Base-by-base conservation (phyloP, 2,329 filamentous ascomycete species). In the Pseudocercospora ulei region DNA sequence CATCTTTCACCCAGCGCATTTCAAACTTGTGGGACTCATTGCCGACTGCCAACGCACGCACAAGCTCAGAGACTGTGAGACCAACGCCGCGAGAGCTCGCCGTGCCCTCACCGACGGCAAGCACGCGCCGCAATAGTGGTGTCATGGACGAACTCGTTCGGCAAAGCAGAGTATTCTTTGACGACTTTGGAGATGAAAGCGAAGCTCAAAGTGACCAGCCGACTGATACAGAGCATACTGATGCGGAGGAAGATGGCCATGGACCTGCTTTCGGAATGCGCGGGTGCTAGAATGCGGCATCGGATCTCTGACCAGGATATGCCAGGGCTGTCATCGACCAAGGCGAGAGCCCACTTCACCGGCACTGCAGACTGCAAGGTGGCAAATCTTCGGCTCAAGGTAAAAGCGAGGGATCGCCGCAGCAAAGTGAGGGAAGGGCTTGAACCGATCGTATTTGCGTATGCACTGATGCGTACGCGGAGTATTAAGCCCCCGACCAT, bases 161-260 rank as follows among this genome's bases (percentile, higher is more conserved):
- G 35, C 67, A 69, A 48, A 66, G 62, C 36, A 54, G 62, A 9
- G 67, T 69, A 0, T 68, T 71, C 47, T 63, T 64, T 35, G 65
- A 68, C 43, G 65, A 68, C 43, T 50, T 50, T 3, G 61, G 59
- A 13, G 57, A 58, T 27, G 46, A 48, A 7, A 47, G 40, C 22
- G 44, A 47, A 16, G 35, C 20, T 6, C 14, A 35, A 16, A 47
- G 40, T 22, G 44, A 47, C 7, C 30, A 22, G 9, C 20, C 35
- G 16, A 39, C 39, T 13, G 41, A 44, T 14, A 26, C 30, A 16
- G 38, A 44, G 4, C 34, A 22, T 5, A 24, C 34, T 27, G 40
- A 43, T 22, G 37, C 37, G 8, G 35, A 41, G 9, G 43, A 39
- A 14, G 44, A 37, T 6, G 40, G 41, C 18, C 35, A 43, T 3